These are phyloP conservation scores for Monascus ruber DNA, from an alignment of 2,329 filamentous ascomycete genomes.

Conservation along the genomic window DNA sequence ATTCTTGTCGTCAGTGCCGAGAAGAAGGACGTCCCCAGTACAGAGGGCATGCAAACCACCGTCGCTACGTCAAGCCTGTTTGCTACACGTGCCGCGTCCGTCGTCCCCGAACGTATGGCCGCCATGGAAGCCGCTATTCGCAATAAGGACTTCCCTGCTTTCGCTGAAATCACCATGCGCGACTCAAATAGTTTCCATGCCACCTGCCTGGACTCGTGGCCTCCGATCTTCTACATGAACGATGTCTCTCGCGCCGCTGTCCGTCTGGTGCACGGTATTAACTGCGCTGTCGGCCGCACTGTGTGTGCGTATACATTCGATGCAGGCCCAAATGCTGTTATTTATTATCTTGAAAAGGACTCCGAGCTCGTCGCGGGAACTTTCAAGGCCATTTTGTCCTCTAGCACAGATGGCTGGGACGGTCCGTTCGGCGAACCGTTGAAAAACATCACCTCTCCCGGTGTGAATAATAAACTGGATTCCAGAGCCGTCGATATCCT, in stretches of 20 bases:
- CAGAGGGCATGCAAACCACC: constrained; percentile 93
- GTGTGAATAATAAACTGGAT: constrained; percentile 48
- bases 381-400: constrained; percentile 65
- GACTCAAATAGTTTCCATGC: constrained; percentile 97
- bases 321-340: constrained; percentile 89
- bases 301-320: constrained; percentile 96
- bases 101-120: constrained; percentile 75
- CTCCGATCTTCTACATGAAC: constrained; percentile 98
- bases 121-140: constrained; percentile 74
- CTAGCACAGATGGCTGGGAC: constrained; percentile 42
- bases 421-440: constrained; percentile 46
- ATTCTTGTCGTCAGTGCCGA: constrained; percentile 84
- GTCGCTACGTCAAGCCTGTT: constrained; percentile 87
- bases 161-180: constrained; percentile 86
- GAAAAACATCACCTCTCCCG: constrained; percentile 37
- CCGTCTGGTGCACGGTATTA: constrained; percentile 79
- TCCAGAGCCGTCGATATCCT: constrained; percentile 49
- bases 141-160: constrained; percentile 68
- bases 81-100: constrained; percentile 56
- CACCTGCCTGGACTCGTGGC: constrained; percentile 85
- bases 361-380: constrained; percentile 61
- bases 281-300: constrained; percentile 62
- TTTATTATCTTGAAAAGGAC: constrained; percentile 85
- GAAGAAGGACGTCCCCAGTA: constrained; percentile 92
- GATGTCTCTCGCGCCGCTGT: constrained; percentile 83